Conservation (phyloP, 192 early-diverging fungal genomes). For the Coemansia guatemalensis region DNA sequence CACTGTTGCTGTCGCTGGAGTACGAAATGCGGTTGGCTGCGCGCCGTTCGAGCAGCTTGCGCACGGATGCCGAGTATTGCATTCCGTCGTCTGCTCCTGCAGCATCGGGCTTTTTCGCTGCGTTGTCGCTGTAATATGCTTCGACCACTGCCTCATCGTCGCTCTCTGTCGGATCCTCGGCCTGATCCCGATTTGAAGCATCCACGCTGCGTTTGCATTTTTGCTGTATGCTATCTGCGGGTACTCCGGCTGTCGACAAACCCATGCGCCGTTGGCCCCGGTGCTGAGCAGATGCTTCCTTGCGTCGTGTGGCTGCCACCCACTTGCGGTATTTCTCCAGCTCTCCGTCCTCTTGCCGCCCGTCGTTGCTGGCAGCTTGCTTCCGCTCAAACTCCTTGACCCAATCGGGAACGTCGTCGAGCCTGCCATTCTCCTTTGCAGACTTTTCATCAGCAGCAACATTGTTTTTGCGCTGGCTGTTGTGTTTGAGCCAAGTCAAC, state of each 20-base stretch:
- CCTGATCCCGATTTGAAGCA: neutral
- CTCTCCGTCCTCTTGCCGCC: neutral
- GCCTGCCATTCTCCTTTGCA: neutral
- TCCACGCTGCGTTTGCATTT: neutral
- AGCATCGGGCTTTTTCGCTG: conserved; percentile 5
- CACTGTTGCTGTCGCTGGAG: conserved; percentile 18
- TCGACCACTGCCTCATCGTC: conserved; percentile 59
- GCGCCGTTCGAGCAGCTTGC: conserved; percentile 55
- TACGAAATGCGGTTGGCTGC: conserved; percentile 4
- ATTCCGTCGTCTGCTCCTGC: conserved; percentile 43
- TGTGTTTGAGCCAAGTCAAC: conserved; percentile 75
- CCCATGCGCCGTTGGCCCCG: neutral
- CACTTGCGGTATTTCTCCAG: conserved; percentile 25
- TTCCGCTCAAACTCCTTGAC: conserved; percentile 30
- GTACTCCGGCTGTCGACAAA: neutral
- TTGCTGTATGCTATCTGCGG: neutral
- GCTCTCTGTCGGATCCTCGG: conserved; percentile 15
- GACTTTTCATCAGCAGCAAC: neutral
- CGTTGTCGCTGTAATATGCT: conserved; percentile 66
- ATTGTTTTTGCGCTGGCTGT: conserved; percentile 14
- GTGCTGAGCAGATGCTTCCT: conserved; percentile 18
- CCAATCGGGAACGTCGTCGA: conserved; percentile 53
- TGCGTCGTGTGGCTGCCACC: conserved; percentile 26
- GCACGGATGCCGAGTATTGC: conserved; percentile 56
- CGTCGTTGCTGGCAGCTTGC: neutral